Percentiles rank a stretch among this genome's conserved stretches.
These are phyloP conservation scores for Paramyrothecium roridum DNA, from an alignment of 2,329 filamentous ascomycete species.

Conservation along the genomic window DNA sequence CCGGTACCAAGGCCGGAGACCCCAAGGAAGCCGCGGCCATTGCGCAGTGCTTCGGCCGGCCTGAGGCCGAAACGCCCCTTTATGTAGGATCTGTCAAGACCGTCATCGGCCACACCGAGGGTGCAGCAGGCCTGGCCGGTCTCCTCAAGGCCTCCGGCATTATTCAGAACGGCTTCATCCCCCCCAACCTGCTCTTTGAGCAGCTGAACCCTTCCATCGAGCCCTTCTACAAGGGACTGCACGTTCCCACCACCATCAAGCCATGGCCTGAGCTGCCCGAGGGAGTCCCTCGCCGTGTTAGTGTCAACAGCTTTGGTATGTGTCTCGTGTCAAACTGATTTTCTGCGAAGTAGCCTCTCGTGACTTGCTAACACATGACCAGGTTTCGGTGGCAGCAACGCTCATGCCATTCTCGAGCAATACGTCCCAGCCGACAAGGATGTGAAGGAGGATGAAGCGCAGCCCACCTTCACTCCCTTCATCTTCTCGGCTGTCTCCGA, in stretches of 20 bases:
- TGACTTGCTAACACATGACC: too few species aligned
- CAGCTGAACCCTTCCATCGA: slow-evolving; percentile 20
- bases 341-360: too few species aligned
- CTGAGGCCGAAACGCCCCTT: slow-evolving; percentile 2
- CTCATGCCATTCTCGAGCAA: slow-evolving; percentile 34
- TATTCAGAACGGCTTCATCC: slow-evolving; percentile 15
- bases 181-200: slow-evolving; percentile 27
- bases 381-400: slow-evolving; percentile 39
- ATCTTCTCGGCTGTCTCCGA: slow-evolving; percentile 6
- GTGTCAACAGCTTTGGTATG: slow-evolving; percentile 27
- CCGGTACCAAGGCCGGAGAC: slow-evolving; percentile 41
- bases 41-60: slow-evolving; percentile 33
- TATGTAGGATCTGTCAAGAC: slow-evolving; percentile 9
- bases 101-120: slow-evolving; percentile 14
- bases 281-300: slow-evolving; percentile 10
- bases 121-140: slow-evolving; percentile 17
- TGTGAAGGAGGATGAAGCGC: too few species aligned
- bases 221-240: slow-evolving; percentile 16
- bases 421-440: slow-evolving; percentile 1
- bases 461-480: slow-evolving; percentile 1
- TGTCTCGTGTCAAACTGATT: background rate
- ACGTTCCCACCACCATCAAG: slow-evolving; percentile 12
- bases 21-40: slow-evolving; percentile 38
- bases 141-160: slow-evolving; percentile 14
- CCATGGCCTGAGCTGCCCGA: slow-evolving; percentile 15